Conservation (phyloP, 768 basidiomycete genomes). For the Tephrocybe sp. region DNA sequence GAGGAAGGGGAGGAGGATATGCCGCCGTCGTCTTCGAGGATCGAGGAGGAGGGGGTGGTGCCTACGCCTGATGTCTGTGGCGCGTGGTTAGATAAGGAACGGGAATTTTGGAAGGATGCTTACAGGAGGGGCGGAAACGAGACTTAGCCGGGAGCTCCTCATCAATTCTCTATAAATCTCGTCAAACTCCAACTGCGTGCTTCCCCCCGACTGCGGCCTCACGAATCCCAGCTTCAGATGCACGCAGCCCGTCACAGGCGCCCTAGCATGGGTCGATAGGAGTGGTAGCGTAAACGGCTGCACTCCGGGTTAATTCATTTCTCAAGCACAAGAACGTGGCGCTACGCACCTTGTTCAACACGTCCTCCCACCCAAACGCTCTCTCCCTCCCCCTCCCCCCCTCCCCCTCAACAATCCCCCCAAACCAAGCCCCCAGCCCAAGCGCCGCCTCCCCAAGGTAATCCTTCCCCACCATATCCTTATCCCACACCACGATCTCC, state of each 20-base stretch:
- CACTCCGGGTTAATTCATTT: neutral
- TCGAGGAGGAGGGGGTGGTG: constrained; percentile 71
- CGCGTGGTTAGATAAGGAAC: neutral
- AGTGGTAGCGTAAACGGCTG: constrained; percentile 27
- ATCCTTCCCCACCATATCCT: constrained; percentile 86
- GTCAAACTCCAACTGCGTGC: constrained; percentile 43
- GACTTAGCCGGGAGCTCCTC: constrained; percentile 61
- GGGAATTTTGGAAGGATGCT: constrained; percentile 25
- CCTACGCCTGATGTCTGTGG: constrained; percentile 85
- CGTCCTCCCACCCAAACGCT: constrained; percentile 56
- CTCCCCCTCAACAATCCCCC: neutral
- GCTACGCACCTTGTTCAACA: constrained; percentile 63
- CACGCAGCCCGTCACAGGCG: constrained; percentile 39
- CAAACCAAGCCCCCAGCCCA: constrained; percentile 83
- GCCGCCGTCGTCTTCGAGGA: constrained; percentile 78
- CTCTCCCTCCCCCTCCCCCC: constrained; percentile 28
- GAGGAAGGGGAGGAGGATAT: constrained; percentile 49
- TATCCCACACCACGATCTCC: constrained; percentile 93
- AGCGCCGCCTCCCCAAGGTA: constrained; percentile 89
- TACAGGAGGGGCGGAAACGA: constrained; percentile 80
- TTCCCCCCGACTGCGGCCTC: neutral
- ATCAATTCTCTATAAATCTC: constrained; percentile 64
- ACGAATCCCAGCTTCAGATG: constrained; percentile 50
- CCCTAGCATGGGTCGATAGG: constrained; percentile 41
- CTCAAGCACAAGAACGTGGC: neutral